Evolutionary conservation across 495 filamentous ascomycete genomes (phyloP), one percentile per base, ranked within the genome.

Genomic region (Articulospora tetracladia): DNA sequence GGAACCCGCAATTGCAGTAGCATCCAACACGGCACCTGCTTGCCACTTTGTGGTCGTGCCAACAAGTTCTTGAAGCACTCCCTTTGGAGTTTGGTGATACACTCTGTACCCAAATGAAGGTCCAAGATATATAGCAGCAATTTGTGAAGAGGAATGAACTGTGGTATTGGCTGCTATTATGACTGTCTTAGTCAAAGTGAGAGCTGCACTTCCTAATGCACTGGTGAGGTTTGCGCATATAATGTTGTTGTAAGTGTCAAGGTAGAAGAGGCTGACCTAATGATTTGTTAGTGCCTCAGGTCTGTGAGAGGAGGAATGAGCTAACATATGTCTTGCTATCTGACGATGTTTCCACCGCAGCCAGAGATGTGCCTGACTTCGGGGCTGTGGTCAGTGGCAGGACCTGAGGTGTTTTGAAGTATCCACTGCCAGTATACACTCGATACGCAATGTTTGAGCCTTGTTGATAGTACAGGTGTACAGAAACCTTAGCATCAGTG

Each of bases 381-480:
- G 53, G 32, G 1, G n/a, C n/a, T 24, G 19, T n/a, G 19, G 10
- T 27, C 4, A 56, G 26, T 44, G 53, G 36, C 17, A 56, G 23
- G 1, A 34, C 19, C 10, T 46, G 32, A 2, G 36, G 15, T 25
- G 27, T 24, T 25, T 20, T 24, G 24, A 46, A 56, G 26, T 22
- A 27, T 13, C 34, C 53, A 25, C 34, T 27, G 1, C 53, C 53
- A n/a, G 32, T 20, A n/a, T 46, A 46, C 2, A 24, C 19, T 56
- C 32, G 19, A 24, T 56, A 47, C 0, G 36, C 20, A 26, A 56
- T 56, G 22, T 56, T 46, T 2, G 19, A 44, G 53, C 36, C 53
- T 27, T 56, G 32, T 26, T 56, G 53, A 28, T 56, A 46, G 23
- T 56, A 56, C 0, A 56, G 10, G 19, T 56, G 36, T 23, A 56